These are phyloP conservation scores for Cercospora sp. DNA, from an alignment of 2,329 filamentous ascomycete species.

Conservation along the genomic window DNA sequence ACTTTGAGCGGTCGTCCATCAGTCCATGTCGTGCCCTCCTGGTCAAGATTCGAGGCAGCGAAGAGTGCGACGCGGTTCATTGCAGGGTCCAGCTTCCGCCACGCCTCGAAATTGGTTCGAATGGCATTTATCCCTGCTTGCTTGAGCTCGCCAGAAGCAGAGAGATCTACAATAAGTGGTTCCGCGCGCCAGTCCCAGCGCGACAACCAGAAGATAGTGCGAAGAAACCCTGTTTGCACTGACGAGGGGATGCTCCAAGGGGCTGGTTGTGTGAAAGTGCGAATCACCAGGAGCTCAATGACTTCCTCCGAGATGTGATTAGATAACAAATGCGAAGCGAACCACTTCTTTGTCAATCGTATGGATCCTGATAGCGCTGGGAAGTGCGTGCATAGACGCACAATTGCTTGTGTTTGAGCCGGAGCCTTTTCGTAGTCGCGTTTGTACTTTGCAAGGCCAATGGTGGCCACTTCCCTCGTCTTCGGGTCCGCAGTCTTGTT, in stretches of 20 bases:
- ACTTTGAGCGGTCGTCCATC: slow-evolving; percentile 74
- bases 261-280: slow-evolving; percentile 76
- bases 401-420: slow-evolving; percentile 77
- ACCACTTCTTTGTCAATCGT: slow-evolving; percentile 86
- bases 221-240: slow-evolving; percentile 74
- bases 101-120: slow-evolving; percentile 71
- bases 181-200: slow-evolving; percentile 90
- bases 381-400: slow-evolving; percentile 76
- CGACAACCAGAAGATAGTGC: slow-evolving; percentile 75
- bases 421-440: slow-evolving; percentile 71
- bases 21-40: slow-evolving; percentile 78
- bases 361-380: slow-evolving; percentile 79
- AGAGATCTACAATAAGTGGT: slow-evolving; percentile 76
- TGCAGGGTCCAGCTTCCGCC: slow-evolving; percentile 82
- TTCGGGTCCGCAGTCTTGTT: slow-evolving; percentile 68
- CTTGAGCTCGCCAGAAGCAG: slow-evolving; percentile 50
- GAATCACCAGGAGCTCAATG: slow-evolving; percentile 77
- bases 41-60: slow-evolving; percentile 75
- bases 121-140: slow-evolving; percentile 62
- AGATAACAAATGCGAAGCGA: slow-evolving; percentile 75
- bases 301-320: slow-evolving; percentile 76
- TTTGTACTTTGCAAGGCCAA: slow-evolving; percentile 69
- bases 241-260: slow-evolving; percentile 79
- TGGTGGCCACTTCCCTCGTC: slow-evolving; percentile 67
- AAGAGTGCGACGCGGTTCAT: slow-evolving; percentile 84